phyloP scores from a whole-genome alignment of 2,329 filamentous ascomycete species.

The Penicillium italicum region DNA sequence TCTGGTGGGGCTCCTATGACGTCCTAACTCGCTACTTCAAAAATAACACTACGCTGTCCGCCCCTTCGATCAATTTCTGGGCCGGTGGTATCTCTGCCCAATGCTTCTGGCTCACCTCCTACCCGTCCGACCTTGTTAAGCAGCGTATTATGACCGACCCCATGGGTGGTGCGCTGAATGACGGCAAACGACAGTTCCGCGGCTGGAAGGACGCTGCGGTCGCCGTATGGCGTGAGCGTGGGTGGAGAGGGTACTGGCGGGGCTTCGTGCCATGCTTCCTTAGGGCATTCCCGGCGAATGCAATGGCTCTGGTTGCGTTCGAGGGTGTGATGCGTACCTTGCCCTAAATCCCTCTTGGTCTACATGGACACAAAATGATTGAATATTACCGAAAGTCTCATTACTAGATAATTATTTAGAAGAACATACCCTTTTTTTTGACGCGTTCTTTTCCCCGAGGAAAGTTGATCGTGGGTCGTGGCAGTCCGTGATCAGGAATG shows the following conservation, averaged over 20 bases:
- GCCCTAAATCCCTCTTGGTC: constrained; percentile 27
- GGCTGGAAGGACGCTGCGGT: constrained; percentile 76
- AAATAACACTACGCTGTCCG: constrained; percentile 64
- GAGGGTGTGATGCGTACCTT: constrained; percentile 76
- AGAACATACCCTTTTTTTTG: background rate
- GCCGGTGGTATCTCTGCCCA: constrained; percentile 90
- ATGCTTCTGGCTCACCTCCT: constrained; percentile 89
- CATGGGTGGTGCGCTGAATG: constrained; percentile 65
- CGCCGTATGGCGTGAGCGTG: constrained; percentile 71
- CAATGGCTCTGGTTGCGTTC: constrained; percentile 87
- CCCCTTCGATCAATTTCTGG: constrained; percentile 91
- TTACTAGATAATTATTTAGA: background rate
- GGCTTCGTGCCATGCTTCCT: constrained; percentile 93
- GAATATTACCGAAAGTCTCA: background rate
- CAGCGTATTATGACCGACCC: constrained; percentile 97
- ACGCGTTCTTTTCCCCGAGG: background rate
- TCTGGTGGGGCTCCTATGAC: constrained; percentile 97
- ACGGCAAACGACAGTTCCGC: constrained; percentile 65
- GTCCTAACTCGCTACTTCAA: constrained; percentile 68
- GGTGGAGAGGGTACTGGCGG: constrained; percentile 80
- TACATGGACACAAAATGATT: constrained; percentile 6
- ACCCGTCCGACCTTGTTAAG: constrained; percentile 91
- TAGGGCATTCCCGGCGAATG: constrained; percentile 92
- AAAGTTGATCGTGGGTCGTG: background rate
- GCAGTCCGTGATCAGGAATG: constrained; percentile 11